Evolutionary conservation across 805 yeast genomes (phyloP).

Genomic region (Pichia gijzeniarum): DNA sequence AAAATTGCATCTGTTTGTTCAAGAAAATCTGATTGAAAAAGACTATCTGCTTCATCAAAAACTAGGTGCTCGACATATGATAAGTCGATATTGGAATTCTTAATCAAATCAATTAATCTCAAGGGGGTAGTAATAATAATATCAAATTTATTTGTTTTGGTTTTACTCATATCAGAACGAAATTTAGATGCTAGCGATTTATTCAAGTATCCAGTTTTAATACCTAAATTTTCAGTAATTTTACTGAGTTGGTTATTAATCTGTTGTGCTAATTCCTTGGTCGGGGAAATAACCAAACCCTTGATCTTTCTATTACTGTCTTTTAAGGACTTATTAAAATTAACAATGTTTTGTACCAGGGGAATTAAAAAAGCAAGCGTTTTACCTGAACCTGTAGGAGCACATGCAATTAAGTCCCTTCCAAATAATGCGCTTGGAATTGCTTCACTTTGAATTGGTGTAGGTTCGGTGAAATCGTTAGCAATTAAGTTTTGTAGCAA

Average conservation of each 20-base stretch:
- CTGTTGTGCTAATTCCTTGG: conserved; percentile 89
- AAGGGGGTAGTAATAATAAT: conserved; percentile 83
- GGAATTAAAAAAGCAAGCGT: conserved; percentile 89
- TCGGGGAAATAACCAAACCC: conserved; percentile 84
- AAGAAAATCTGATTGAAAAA: conserved; percentile 80
- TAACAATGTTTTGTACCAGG: conserved; percentile 46
- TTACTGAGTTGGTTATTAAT: conserved; percentile 62
- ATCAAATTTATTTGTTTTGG: conserved; percentile 60
- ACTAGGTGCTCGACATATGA: conserved; percentile 65
- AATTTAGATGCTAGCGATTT: conserved; percentile 62
- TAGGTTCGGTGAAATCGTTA: conserved; percentile 75
- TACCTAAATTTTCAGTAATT: conserved; percentile 48
- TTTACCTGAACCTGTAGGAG: conserved; percentile 98
- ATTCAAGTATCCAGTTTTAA: conserved; percentile 60
- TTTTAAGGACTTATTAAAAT: conserved; percentile 35
- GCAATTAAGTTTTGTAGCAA: conserved; percentile 58
- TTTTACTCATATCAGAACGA: conserved; percentile 30
- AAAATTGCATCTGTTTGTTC: conserved; percentile 87
- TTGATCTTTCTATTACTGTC: conserved; percentile 45
- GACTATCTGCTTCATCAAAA: conserved; percentile 93
- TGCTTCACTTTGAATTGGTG: conserved; percentile 88
- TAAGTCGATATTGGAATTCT: conserved; percentile 53
- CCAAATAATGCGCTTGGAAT: conserved; percentile 66
- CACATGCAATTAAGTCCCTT: conserved; percentile 85
- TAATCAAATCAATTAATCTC: conserved; percentile 73